Evolutionary conservation across 179 eudicot genomes (phyloP).

Genomic region (Heliamphora ciliata): DNA sequence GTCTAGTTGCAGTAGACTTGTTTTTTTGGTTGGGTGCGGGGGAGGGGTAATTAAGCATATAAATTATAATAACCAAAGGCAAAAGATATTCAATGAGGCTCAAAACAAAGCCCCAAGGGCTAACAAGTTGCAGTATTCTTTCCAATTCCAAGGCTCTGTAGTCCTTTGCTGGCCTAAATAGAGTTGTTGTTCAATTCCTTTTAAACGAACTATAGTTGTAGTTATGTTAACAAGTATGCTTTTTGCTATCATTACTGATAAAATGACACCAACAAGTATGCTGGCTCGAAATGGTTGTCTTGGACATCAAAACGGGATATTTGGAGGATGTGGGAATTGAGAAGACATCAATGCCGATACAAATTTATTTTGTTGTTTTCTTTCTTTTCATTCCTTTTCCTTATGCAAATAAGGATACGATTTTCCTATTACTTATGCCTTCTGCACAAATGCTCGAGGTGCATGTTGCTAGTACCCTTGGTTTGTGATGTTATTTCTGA

Average conservation of each 20-base stretch:
- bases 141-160: neutral
- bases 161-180: neutral
- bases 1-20: neutral
- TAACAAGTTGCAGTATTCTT: neutral
- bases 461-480: no score
- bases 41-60: no score
- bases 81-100: no score
- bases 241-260: neutral
- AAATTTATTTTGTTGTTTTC: neutral
- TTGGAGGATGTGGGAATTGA: neutral
- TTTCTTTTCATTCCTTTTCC: neutral
- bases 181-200: neutral
- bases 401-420: neutral
- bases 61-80: no score
- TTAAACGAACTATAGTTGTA: neutral
- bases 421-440: neutral
- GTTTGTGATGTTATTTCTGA: neutral
- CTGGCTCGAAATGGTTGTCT: no score
- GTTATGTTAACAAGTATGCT: neutral
- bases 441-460: neutral
- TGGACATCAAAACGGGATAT: neutral
- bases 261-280: neutral
- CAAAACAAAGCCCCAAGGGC: no score
- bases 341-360: neutral
- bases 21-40: no score